These are phyloP conservation scores for Solanum commersonii DNA, from an alignment of 257 asterid species.

Conservation along the genomic window DNA sequence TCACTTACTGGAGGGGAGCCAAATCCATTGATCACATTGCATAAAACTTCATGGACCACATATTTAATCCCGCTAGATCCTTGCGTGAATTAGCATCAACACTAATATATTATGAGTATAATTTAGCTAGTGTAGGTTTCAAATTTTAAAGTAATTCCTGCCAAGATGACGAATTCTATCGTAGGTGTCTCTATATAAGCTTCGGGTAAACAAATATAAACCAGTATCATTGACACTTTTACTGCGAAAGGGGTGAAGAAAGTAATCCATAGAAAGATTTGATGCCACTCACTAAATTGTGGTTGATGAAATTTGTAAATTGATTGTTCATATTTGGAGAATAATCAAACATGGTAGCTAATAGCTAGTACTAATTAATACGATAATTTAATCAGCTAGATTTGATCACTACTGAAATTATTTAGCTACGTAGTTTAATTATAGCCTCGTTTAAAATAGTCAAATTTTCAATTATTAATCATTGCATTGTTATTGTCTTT, in stretches of 20 bases:
- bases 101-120: not conserved
- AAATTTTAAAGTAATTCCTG: not conserved
- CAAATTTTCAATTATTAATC: not conserved
- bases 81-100: not conserved
- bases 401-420: not conserved
- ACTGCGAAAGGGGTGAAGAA: no score
- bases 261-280: no score
- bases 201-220: no score
- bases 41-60: not conserved
- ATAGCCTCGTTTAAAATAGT: not conserved
- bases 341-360: not conserved
- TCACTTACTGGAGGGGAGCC: no score
- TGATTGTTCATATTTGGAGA: no score
- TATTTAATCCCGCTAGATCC: not conserved
- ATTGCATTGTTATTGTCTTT: not conserved
- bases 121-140: not conserved
- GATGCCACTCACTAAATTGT: rapidly evolving
- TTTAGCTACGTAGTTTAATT: not conserved
- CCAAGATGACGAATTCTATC: not conserved
- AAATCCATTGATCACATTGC: not conserved
- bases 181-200: not conserved
- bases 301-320: no score
- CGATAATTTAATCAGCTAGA: not conserved
- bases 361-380: not conserved
- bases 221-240: no score